Conservation (phyloP, 306 rosid species). For the Mimosa bimucronata region DNA sequence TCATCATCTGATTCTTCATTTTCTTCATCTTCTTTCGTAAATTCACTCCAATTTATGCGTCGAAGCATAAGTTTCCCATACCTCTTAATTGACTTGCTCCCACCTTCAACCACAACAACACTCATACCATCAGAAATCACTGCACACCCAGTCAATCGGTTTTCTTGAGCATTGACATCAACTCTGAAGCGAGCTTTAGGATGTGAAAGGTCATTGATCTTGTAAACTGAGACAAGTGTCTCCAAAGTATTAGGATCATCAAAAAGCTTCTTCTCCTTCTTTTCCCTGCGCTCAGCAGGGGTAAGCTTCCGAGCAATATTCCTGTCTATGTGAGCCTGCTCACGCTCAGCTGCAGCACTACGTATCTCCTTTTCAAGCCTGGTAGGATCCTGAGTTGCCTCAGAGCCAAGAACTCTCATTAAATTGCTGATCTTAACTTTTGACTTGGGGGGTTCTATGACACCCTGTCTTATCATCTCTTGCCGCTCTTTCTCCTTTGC, state of each 20-base stretch:
- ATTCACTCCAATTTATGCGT: slow-evolving; percentile 82
- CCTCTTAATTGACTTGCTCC: slow-evolving; percentile 91
- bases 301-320: slow-evolving; percentile 97
- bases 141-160: slow-evolving; percentile 86
- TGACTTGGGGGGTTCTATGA: slow-evolving; percentile 90
- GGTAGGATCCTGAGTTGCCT: slow-evolving; percentile 99
- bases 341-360: slow-evolving; percentile 98
- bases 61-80: slow-evolving; percentile 90
- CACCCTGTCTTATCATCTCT: slow-evolving; percentile 97
- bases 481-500: slow-evolving; percentile 92
- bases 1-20: slow-evolving; percentile 68
- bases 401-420: slow-evolving; percentile 94
- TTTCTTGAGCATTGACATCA: slow-evolving; percentile 87
- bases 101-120: slow-evolving; percentile 90
- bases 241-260: slow-evolving; percentile 72
- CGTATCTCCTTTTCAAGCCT: slow-evolving; percentile 90
- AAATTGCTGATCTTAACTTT: slow-evolving; percentile 95
- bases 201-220: slow-evolving; percentile 82
- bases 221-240: slow-evolving; percentile 76
- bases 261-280: slow-evolving; percentile 89
- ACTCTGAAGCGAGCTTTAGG: slow-evolving; percentile 91
- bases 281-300: slow-evolving; percentile 94
- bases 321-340: slow-evolving; percentile 96
- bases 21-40: slow-evolving; percentile 75
- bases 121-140: slow-evolving; percentile 79